phyloP scores from a whole-genome alignment of 441 rosid genomes.

The Geranium incanum region DNA sequence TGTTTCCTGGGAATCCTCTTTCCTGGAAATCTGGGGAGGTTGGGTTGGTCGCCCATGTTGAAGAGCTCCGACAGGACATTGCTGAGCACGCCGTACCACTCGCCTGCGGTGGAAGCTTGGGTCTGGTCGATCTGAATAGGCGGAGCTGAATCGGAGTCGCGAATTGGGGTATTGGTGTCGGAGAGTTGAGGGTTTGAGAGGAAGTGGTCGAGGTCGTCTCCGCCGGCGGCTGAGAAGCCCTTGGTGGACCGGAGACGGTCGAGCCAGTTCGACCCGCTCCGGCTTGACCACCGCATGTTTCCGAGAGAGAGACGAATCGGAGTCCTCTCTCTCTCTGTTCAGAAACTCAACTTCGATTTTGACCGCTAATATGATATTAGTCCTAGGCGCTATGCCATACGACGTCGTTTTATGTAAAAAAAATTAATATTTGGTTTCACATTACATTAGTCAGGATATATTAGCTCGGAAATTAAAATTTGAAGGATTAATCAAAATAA shows the following conservation, averaged over 20 bases:
- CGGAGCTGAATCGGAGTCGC: slow-evolving; percentile 18
- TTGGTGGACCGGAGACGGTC: slow-evolving; percentile 73
- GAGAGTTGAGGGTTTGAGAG: slow-evolving; percentile 27
- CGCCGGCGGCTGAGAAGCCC: slow-evolving; percentile 57
- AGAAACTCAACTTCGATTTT: too few species aligned
- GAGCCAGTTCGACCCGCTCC: slow-evolving; percentile 66
- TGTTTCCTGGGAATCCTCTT: slow-evolving; percentile 64
- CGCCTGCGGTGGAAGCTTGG: slow-evolving; percentile 16
- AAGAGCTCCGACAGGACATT: slow-evolving; percentile 76
- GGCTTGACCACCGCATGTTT: slow-evolving; percentile 63
- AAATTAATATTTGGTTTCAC: too few species aligned
- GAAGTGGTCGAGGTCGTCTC: slow-evolving; percentile 30
- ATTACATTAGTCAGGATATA: too few species aligned
- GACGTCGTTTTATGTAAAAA: too few species aligned
- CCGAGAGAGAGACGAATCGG: not conserved
- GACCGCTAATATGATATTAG: too few species aligned
- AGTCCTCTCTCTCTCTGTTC: too few species aligned
- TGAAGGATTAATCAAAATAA: too few species aligned
- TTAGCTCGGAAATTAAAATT: too few species aligned
- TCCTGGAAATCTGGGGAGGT: slow-evolving; percentile 22
- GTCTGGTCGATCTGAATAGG: slow-evolving; percentile 20
- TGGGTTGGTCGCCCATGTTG: slow-evolving; percentile 40
- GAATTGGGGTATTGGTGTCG: slow-evolving; percentile 34
- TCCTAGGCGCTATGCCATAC: too few species aligned
- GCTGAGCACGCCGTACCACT: slow-evolving; percentile 47